Conservation (phyloP, 1,284 basidiomycete species). For the Sporisorium sorghi region DNA sequence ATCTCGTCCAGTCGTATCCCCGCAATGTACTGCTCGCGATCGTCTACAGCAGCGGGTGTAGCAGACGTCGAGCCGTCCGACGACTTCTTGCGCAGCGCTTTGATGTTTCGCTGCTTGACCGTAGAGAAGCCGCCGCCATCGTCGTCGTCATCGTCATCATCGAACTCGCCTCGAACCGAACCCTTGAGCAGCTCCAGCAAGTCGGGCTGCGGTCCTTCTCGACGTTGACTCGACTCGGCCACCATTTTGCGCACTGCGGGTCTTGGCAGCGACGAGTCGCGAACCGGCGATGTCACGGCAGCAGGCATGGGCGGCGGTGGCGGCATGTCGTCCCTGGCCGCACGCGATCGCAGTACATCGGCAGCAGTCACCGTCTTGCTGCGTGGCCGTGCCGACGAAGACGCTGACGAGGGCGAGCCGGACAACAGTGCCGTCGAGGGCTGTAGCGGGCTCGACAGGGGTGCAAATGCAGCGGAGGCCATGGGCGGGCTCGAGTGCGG, state of each 20-base stretch:
- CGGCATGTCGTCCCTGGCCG: neutral
- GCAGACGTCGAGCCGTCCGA: constrained; percentile 9
- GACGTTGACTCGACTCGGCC: constrained; percentile 35
- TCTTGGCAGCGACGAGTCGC: constrained; percentile 24
- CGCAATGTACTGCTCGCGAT: constrained; percentile 22
- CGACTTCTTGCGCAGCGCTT: constrained; percentile 12
- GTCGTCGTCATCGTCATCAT: constrained; percentile 9
- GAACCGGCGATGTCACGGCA: constrained; percentile 1
- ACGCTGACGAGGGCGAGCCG: constrained; percentile 5
- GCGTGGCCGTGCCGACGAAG: constrained; percentile 25
- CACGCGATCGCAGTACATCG: constrained; percentile 22
- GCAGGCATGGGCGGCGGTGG: constrained; percentile 9
- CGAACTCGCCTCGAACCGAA: neutral
- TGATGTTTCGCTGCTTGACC: constrained; percentile 7
- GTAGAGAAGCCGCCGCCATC: constrained; percentile 9
- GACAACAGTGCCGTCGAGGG: constrained; percentile 3
- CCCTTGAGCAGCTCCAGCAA: constrained; percentile 30
- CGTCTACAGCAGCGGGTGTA: neutral
- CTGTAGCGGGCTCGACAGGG: constrained; percentile 21
- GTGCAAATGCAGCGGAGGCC: neutral
- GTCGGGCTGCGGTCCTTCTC: constrained; percentile 19
- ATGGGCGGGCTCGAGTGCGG: constrained; percentile 2
- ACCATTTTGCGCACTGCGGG: constrained; percentile 9
- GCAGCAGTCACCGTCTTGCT: constrained; percentile 41
- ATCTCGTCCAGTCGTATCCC: constrained; percentile 49